These are phyloP conservation scores for Camelina laxa DNA, from an alignment of 345 rosid species.

Conservation along the genomic window DNA sequence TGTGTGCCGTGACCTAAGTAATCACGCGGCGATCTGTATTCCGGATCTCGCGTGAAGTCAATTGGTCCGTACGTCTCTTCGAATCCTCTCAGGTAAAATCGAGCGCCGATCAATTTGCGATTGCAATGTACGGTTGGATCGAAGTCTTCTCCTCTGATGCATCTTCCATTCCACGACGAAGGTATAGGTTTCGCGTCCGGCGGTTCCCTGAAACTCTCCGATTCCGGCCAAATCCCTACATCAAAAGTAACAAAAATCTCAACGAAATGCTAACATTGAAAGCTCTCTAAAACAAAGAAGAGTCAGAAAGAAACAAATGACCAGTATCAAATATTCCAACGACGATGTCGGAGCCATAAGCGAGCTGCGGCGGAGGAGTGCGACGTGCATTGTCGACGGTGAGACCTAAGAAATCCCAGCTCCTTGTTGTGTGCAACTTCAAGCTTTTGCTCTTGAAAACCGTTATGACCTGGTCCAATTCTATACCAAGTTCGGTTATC, in stretches of 20 bases:
- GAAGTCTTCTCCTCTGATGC: constrained; percentile 59
- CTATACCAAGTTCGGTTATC: constrained; percentile 41
- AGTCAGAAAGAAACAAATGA: not conserved
- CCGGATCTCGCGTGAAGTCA: constrained; percentile 39
- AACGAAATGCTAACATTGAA: not conserved
- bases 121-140: constrained; percentile 61
- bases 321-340: constrained; percentile 65
- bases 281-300: not conserved
- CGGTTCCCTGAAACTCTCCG: constrained; percentile 62
- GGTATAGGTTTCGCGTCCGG: constrained; percentile 54
- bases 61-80: constrained; percentile 50
- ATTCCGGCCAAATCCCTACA: constrained; percentile 79
- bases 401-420: constrained; percentile 81
- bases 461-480: constrained; percentile 55
- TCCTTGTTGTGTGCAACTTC: constrained; percentile 70
- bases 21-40: constrained; percentile 67
- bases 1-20: constrained; percentile 69
- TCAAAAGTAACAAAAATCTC: not conserved
- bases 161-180: constrained; percentile 62
- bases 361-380: constrained; percentile 47
- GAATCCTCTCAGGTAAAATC: constrained; percentile 61
- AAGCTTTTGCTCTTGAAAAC: constrained; percentile 55
- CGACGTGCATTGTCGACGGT: constrained; percentile 15
- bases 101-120: constrained; percentile 70
- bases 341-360: constrained; percentile 52